phyloP scores from a whole-genome alignment of 108 stramenopile species.

The Pelagomonas calceolata region DNA sequence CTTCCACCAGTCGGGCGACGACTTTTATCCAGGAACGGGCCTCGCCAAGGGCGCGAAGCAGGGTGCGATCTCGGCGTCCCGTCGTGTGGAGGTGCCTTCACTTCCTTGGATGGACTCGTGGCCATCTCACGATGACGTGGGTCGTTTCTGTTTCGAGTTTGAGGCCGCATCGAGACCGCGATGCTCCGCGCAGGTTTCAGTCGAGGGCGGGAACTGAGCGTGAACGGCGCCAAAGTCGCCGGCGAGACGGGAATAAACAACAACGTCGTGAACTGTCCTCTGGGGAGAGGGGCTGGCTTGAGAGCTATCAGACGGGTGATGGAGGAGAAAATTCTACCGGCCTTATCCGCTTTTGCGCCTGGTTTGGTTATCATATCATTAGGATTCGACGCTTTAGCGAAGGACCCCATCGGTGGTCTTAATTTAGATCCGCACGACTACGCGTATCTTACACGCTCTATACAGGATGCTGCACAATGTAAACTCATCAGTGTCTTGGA shows the following conservation, averaged over 20 bases:
- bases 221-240: no score
- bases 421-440: constrained; percentile 11
- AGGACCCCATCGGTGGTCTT: constrained; percentile 24
- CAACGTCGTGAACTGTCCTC: background rate
- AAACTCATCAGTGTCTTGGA: constrained; percentile 38
- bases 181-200: no score
- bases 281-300: background rate
- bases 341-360: constrained; percentile 42
- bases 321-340: constrained; percentile 26
- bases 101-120: no score
- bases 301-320: background rate
- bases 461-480: constrained; percentile 34
- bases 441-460: constrained; percentile 18
- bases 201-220: no score
- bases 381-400: constrained; percentile 36
- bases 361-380: constrained; percentile 41
- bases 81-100: no score
- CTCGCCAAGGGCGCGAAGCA: background rate
- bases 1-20: constrained; percentile 28
- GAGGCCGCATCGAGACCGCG: no score
- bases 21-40: background rate
- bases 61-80: no score
- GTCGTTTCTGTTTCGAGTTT: no score
- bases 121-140: no score
- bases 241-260: no score